These are phyloP conservation scores for Aspergillus sp. DNA, from an alignment of 2,329 filamentous ascomycete genomes.

Conservation along the genomic window DNA sequence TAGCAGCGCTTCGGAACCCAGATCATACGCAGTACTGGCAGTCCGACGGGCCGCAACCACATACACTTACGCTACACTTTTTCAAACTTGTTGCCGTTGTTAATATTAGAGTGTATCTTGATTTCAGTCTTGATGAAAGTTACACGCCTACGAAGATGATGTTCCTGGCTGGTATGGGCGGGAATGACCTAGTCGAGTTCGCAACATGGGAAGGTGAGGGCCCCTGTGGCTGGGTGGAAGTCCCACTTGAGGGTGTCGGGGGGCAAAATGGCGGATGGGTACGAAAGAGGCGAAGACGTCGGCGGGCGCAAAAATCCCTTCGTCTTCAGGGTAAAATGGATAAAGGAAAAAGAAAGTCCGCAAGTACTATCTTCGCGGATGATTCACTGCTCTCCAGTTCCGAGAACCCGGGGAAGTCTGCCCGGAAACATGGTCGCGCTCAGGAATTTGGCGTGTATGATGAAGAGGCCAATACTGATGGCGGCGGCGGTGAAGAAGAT, in stretches of 20 bases:
- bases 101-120: constrained; percentile 62
- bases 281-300: constrained; percentile 21
- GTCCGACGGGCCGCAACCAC: constrained; percentile 65
- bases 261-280: constrained; percentile 40
- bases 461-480: constrained; percentile 29
- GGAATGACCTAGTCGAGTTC: constrained; percentile 89
- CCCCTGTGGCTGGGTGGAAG: constrained; percentile 87
- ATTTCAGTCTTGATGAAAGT: constrained; percentile 90
- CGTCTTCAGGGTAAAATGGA: constrained; percentile 1
- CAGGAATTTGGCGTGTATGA: constrained; percentile 25
- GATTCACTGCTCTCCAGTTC: constrained; percentile 18
- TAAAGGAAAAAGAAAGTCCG: constrained; percentile 20
- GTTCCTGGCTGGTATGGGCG: constrained; percentile 84
- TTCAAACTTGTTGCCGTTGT: constrained; percentile 54
- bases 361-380: constrained; percentile 11
- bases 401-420: constrained; percentile 7
- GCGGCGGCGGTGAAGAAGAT: constrained; percentile 25
- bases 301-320: constrained; percentile 1
- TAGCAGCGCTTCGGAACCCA: constrained; percentile 59
- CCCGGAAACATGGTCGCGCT: constrained; percentile 25
- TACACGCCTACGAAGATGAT: constrained; percentile 94
- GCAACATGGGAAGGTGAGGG: constrained; percentile 74
- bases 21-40: constrained; percentile 63
- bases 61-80: constrained; percentile 65
- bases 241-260: constrained; percentile 67